phyloP scores from a whole-genome alignment of 164 flowering plant genomes.

The Tinospora cordifolia region DNA sequence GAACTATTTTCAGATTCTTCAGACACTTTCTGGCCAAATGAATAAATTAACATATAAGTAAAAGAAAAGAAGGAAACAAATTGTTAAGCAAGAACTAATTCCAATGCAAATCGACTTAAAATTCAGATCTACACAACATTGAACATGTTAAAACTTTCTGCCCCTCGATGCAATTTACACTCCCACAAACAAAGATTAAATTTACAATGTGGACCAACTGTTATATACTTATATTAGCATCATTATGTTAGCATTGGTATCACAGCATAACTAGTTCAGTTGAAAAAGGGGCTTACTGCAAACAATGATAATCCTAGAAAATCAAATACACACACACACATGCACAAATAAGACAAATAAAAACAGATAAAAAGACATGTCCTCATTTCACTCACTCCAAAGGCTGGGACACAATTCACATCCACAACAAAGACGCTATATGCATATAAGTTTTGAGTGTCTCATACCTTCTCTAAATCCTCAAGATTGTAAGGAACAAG shows the following conservation, averaged over 20 bases:
- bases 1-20: slow-evolving; percentile 53
- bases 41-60: not conserved
- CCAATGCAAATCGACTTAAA: not conserved
- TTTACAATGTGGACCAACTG: not conserved
- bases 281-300: not conserved
- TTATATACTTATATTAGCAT: not conserved
- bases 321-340: not conserved
- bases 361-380: not conserved
- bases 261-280: not conserved
- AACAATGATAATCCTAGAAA: not conserved
- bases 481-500: slow-evolving; percentile 62
- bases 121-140: not conserved
- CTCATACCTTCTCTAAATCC: slow-evolving; percentile 65
- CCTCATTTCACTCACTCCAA: not conserved
- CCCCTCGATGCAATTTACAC: not conserved
- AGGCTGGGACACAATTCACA: not conserved
- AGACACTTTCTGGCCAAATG: slow-evolving; percentile 45
- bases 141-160: not conserved
- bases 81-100: not conserved
- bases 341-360: not conserved
- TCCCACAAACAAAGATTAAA: not conserved
- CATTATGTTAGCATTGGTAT: not conserved
- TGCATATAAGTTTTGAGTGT: not conserved
- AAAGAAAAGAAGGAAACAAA: not conserved
- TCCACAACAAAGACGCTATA: not conserved